Conservation (phyloP, 805 yeast genomes). For the Yarrowia bubula region DNA sequence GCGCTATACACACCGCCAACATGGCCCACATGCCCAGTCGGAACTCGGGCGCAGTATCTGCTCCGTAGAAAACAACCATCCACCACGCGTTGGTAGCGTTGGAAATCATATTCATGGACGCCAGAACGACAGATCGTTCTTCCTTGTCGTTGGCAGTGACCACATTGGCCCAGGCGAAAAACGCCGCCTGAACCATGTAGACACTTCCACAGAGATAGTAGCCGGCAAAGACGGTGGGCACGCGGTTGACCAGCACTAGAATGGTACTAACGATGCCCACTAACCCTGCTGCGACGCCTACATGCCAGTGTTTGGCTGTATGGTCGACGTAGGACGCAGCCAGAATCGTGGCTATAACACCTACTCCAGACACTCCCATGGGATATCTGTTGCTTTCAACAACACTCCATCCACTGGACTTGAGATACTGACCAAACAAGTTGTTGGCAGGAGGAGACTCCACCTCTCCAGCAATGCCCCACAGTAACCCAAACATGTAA, state of each 20-base stretch:
- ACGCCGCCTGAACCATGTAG: constrained; percentile 42
- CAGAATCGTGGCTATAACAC: constrained; percentile 44
- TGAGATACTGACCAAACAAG: constrained; percentile 42
- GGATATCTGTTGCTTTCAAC: constrained; percentile 45
- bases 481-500: constrained; percentile 39
- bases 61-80: constrained; percentile 46
- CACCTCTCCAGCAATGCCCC: constrained; percentile 43
- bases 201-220: constrained; percentile 39
- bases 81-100: constrained; percentile 50
- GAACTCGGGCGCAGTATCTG: constrained; percentile 45
- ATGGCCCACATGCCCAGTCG: constrained; percentile 37
- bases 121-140: constrained; percentile 41
- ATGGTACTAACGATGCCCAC: constrained; percentile 39
- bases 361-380: constrained; percentile 44
- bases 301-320: constrained; percentile 41
- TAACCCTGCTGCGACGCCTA: constrained; percentile 44
- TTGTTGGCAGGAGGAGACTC: constrained; percentile 46
- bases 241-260: constrained; percentile 45
- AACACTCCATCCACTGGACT: constrained; percentile 38
- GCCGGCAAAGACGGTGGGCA: constrained; percentile 39
- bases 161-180: constrained; percentile 46
- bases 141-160: constrained; percentile 39
- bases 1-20: constrained; percentile 18
- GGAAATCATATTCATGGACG: constrained; percentile 42
- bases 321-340: constrained; percentile 42